phyloP scores from a whole-genome alignment of 2,329 filamentous ascomycete species.

The Celoporthe dispersa region DNA sequence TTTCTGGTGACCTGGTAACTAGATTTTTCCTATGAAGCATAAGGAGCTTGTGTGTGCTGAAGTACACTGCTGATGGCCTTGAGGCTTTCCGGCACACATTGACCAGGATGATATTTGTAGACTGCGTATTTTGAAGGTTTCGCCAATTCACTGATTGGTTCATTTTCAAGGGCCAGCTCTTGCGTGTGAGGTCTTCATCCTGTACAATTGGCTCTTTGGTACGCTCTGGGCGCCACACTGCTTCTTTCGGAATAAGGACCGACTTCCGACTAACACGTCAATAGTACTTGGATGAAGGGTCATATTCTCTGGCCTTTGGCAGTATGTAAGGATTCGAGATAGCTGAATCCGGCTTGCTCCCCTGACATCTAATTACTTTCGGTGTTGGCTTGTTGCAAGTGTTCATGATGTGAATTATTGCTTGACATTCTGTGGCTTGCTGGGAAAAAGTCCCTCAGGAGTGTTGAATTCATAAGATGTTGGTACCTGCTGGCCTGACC shows the following conservation, averaged over 20 bases:
- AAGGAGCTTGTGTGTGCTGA: neutral
- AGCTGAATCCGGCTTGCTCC: neutral
- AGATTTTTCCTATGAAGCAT: neutral
- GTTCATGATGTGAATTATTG: neutral
- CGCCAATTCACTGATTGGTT: neutral
- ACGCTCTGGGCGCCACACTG: neutral
- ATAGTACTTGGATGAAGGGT: neutral
- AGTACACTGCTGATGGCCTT: neutral
- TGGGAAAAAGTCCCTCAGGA: neutral
- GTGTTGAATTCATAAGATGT: neutral
- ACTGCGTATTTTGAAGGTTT: neutral
- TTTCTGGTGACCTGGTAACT: neutral
- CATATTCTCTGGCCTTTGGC: neutral
- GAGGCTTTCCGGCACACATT: neutral
- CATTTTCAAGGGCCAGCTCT: neutral
- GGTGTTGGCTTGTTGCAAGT: neutral
- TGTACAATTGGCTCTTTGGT: neutral
- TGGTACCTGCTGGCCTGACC: neutral
- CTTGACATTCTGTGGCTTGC: neutral
- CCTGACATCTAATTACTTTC: neutral
- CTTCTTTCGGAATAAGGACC: neutral
- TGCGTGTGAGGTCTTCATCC: neutral
- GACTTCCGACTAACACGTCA: neutral
- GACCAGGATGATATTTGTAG: neutral
- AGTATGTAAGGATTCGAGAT: neutral